Conservation (phyloP, 805 yeast species). For the Yamadazyma sp. region DNA sequence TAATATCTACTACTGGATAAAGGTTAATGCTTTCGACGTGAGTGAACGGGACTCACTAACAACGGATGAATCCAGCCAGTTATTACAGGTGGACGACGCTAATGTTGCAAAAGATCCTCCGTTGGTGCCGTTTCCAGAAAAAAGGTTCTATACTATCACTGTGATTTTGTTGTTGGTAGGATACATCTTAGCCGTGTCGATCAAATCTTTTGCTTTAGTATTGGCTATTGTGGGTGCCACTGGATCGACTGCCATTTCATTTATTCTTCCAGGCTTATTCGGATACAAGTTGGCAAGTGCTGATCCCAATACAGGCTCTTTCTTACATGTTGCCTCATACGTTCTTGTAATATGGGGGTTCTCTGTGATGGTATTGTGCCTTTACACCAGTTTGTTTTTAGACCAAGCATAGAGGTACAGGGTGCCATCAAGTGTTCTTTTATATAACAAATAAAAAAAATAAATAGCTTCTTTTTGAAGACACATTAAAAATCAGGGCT, state of each 20-base stretch:
- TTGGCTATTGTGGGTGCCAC: conserved; percentile 79
- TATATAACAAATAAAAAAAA: no score
- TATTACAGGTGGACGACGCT: conserved; percentile 15
- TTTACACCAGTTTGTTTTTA: conserved; percentile 49
- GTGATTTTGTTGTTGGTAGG: conserved; percentile 43
- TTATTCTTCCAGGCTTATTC: conserved; percentile 75
- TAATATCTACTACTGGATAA: conserved; percentile 63
- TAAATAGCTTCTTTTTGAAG: no score
- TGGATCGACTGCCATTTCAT: conserved; percentile 77
- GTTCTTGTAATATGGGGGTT: conserved; percentile 53
- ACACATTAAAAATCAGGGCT: no score
- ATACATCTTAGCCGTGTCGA: conserved; percentile 56
- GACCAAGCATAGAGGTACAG: conserved; percentile 21
- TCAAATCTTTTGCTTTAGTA: conserved; percentile 66
- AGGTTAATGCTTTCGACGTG: not conserved
- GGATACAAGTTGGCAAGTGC: conserved; percentile 56
- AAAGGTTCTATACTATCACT: conserved; percentile 52
- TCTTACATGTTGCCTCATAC: conserved; percentile 38
- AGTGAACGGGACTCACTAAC: not conserved
- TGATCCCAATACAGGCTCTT: conserved; percentile 25
- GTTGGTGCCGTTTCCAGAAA: conserved; percentile 48
- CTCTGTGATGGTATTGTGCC: conserved; percentile 51
- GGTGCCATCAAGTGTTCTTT: no score
- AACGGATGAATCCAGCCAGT: conserved; percentile 2
- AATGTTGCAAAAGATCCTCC: conserved; percentile 33